phyloP scores from a whole-genome alignment of 2,329 filamentous ascomycete species.

The Colletotrichum liriopes region DNA sequence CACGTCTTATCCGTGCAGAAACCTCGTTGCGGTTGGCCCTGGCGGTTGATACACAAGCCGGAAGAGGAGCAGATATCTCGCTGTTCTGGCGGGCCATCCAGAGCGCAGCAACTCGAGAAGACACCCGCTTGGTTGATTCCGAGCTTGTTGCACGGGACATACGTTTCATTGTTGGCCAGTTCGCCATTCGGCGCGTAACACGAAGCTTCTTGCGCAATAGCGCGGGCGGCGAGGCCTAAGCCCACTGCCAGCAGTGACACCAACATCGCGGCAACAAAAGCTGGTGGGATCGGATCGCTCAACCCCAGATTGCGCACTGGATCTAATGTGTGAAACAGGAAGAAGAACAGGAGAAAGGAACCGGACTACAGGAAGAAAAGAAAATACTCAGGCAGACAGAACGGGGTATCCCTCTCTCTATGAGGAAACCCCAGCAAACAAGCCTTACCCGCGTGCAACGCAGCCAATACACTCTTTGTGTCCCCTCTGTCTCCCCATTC shows the following conservation, averaged over 20 bases:
- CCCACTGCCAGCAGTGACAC: slow-evolving; percentile 2
- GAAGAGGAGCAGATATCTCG: slow-evolving; percentile 49
- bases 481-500: background rate
- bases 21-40: slow-evolving; percentile 46
- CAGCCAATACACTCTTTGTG: background rate
- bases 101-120: slow-evolving; percentile 51
- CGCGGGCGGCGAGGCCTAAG: background rate
- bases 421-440: slow-evolving; percentile 6
- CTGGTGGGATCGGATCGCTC: background rate
- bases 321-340: background rate
- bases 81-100: slow-evolving; percentile 46
- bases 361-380: background rate
- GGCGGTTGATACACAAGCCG: slow-evolving; percentile 49
- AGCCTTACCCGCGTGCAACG: slow-evolving; percentile 6
- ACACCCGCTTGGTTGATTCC: slow-evolving; percentile 50
- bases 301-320: background rate
- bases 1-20: slow-evolving; percentile 52
- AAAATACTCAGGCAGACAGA: background rate
- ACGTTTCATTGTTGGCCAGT: slow-evolving; percentile 47
- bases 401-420: slow-evolving; percentile 18
- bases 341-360: slow-evolving; percentile 9
- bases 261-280: slow-evolving; percentile 8
- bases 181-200: slow-evolving; percentile 52
- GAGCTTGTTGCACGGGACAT: slow-evolving; percentile 53
- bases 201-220: slow-evolving; percentile 22